Conservation (phyloP, 306 rosid species). For the Chamaecrista fasciculata region DNA sequence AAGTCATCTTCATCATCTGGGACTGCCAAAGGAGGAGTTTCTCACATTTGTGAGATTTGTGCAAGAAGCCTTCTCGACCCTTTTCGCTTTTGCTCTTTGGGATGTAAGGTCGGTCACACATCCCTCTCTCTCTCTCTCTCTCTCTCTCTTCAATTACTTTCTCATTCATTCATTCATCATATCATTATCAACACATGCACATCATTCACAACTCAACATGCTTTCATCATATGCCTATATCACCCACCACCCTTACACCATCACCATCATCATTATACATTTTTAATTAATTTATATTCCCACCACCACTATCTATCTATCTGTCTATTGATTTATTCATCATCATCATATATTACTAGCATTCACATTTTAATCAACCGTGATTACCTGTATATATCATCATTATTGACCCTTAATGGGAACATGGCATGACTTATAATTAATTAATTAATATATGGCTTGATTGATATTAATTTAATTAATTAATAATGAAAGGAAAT, state of each 20-base stretch:
- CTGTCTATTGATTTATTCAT: no score
- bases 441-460: no score
- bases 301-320: conserved; percentile 8
- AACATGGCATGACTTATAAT: no score
- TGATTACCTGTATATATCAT: no score
- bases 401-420: not conserved
- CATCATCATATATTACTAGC: conserved; percentile 11
- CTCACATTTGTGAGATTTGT: conserved; percentile 90
- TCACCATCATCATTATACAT: conserved; percentile 44
- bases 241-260: conserved; percentile 67
- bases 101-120: conserved; percentile 93
- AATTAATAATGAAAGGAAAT: no score
- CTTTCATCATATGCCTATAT: conserved; percentile 37
- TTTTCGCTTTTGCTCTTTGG: conserved; percentile 87
- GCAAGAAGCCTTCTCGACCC: conserved; percentile 88
- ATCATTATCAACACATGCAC: conserved; percentile 45
- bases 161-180: no score
- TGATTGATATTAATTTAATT: not conserved
- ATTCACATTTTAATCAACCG: conserved; percentile 17
- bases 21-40: conserved; percentile 70
- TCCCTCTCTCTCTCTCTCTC: conserved; percentile 1
- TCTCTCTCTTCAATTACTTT: conserved; percentile 27
- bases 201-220: conserved; percentile 41
- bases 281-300: no score
- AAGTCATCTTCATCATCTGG: no score